phyloP scores from a whole-genome alignment of 768 basidiomycete genomes.

The Tremella mesenterica region DNA sequence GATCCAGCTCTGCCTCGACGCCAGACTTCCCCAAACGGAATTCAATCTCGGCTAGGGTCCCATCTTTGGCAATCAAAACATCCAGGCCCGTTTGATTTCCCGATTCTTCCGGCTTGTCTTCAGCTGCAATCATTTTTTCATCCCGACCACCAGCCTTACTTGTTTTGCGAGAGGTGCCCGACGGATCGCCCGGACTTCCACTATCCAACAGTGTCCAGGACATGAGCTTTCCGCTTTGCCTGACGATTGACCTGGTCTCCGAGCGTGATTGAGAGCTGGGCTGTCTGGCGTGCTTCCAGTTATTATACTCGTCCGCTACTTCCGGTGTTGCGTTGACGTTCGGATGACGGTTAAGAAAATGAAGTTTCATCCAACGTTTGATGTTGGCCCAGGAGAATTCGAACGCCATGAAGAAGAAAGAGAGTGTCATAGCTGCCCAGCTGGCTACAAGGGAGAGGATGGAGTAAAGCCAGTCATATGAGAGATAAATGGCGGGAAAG shows the following conservation, averaged over 20 bases:
- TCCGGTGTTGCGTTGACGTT: conserved; percentile 1
- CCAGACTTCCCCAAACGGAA: conserved; percentile 28
- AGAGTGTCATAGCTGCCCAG: conserved; percentile 39
- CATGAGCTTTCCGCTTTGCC: conserved; percentile 16
- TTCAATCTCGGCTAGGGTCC: conserved; percentile 25
- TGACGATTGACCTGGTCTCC: conserved; percentile 20
- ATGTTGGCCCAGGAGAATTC: not conserved
- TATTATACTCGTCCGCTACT: conserved; percentile 29
- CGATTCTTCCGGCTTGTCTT: not conserved
- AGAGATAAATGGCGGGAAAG: conserved; percentile 10
- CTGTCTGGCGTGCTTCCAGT: conserved; percentile 27
- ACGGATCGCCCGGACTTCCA: not conserved
- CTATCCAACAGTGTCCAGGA: conserved; percentile 28
- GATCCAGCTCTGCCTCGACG: conserved; percentile 21
- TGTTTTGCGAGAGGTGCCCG: not conserved
- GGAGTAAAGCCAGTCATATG: conserved; percentile 42
- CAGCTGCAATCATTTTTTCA: not conserved
- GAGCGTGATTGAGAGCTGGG: conserved; percentile 13
- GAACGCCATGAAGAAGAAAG: conserved; percentile 43
- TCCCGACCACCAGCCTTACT: conserved; percentile 3
- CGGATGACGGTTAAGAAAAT: too few relatives aligned
- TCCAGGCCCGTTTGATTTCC: not conserved
- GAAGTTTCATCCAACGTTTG: too few relatives aligned
- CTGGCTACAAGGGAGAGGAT: conserved; percentile 41
- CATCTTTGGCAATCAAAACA: conserved; percentile 18